Percentiles rank a stretch among this genome's conserved stretches.
Conservation (phyloP, 768 basidiomycete genomes). For the Trametes elegans region DNA sequence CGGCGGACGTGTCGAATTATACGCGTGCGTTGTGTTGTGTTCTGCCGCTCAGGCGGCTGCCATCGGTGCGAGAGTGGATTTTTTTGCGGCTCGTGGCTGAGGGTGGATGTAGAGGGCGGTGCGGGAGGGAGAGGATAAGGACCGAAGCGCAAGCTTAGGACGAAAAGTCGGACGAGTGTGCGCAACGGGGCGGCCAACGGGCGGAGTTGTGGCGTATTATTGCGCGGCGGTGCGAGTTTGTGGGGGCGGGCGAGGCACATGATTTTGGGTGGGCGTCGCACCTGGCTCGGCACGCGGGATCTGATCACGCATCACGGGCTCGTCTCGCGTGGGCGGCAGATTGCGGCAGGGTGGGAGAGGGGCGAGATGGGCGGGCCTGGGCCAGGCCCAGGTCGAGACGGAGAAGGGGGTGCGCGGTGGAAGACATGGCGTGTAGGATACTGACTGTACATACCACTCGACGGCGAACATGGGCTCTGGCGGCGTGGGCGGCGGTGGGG, state of each 20-base stretch:
- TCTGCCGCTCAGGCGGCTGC: no score
- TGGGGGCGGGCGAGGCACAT: not conserved
- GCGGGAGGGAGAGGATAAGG: not conserved
- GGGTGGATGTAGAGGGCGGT: not conserved
- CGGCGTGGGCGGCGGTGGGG: not conserved
- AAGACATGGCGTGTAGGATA: no score
- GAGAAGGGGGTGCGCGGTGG: no score
- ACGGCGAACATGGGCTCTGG: no score
- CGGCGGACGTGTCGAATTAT: not conserved
- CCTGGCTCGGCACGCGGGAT: not conserved
- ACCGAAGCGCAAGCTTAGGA: not conserved
- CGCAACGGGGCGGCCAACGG: not conserved
- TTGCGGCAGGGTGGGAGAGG: not conserved
- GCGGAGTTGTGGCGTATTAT: conserved; percentile 1
- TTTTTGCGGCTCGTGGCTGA: no score
- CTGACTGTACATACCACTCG: no score
- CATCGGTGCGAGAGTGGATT: no score
- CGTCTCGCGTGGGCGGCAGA: not conserved
- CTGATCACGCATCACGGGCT: no score
- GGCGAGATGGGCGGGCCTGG: not conserved
- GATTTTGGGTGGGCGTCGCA: no score
- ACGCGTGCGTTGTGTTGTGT: no score
- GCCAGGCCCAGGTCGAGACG: no score
- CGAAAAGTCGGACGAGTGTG: not conserved
- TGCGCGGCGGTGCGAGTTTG: not conserved